Conservation (phyloP, 179 eudicot species). For the Spergularia azorica region DNA sequence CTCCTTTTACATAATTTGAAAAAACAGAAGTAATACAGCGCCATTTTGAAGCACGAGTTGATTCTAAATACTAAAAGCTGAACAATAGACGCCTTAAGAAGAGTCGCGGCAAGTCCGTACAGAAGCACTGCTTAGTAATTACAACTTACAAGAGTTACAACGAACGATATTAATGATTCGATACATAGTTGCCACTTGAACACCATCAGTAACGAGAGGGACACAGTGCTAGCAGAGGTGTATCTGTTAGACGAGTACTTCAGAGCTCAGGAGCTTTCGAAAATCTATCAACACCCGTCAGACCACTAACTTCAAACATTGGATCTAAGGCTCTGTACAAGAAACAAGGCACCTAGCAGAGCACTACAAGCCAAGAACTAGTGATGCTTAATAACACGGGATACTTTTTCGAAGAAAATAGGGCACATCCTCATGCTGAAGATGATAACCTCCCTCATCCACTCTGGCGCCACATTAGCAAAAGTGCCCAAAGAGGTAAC, state of each 20-base stretch:
- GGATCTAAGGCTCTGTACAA: constrained; percentile 12
- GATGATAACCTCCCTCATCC: constrained; percentile 70
- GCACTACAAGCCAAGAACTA: constrained; percentile 12
- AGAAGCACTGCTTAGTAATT: not conserved
- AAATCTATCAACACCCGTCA: no score
- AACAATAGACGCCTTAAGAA: not conserved
- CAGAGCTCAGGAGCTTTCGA: no score
- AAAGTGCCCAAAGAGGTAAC: constrained; percentile 70
- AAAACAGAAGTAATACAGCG: no score
- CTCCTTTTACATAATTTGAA: no score
- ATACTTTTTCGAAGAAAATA: constrained; percentile 66
- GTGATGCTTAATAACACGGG: constrained; percentile 45
- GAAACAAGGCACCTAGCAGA: not conserved
- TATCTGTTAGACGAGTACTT: no score
- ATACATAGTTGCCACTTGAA: not conserved
- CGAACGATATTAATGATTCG: not conserved
- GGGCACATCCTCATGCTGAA: constrained; percentile 68
- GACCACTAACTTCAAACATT: not conserved
- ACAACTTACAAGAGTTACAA: not conserved
- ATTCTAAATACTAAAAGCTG: not conserved
- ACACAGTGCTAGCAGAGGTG: not conserved
- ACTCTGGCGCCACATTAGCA: constrained; percentile 75
- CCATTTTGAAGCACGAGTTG: no score
- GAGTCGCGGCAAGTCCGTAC: not conserved
- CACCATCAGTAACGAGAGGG: not conserved